phyloP scores from a whole-genome alignment of 163 green algal species.

The Chlorella variabilis region DNA sequence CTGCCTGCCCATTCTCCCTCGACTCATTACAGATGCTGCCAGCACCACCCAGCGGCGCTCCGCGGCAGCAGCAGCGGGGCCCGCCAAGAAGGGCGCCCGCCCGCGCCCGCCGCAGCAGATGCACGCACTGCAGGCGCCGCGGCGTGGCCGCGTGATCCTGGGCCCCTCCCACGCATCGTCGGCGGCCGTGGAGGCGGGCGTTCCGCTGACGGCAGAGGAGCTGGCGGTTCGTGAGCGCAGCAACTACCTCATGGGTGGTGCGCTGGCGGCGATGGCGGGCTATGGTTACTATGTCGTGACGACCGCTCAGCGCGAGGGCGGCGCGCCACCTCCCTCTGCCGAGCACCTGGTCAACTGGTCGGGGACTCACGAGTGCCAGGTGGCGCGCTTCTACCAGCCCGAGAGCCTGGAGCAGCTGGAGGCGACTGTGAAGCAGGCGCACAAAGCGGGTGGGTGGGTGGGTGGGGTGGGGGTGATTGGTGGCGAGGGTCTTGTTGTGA shows the following conservation, averaged over 20 bases:
- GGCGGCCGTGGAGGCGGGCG: neutral
- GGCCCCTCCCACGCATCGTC: neutral
- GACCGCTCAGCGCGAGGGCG: neutral
- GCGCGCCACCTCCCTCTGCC: neutral
- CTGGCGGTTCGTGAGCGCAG: constrained; percentile 5
- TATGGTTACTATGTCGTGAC: constrained; percentile 37
- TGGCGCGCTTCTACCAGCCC: constrained; percentile 73
- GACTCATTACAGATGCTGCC: too few species aligned
- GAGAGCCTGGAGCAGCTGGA: constrained; percentile 87
- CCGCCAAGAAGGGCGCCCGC: neutral
- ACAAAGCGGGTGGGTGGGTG: constrained; percentile 41
- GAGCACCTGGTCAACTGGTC: constrained; percentile 87
- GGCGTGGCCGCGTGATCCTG: too few species aligned
- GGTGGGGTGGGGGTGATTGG: neutral
- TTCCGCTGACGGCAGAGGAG: constrained; percentile 25
- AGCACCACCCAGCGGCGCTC: constrained; percentile 10
- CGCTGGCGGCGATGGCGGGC: constrained; percentile 18
- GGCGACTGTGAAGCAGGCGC: constrained; percentile 68
- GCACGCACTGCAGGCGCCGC: neutral
- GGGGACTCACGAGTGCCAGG: constrained; percentile 81
- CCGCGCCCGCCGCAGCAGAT: neutral
- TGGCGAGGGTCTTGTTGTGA: too few species aligned
- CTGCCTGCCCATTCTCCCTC: too few species aligned
- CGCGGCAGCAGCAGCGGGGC: neutral
- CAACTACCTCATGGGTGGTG: constrained; percentile 28